A percentile compares a stretch with the other conserved stretches of the same genome.
Conservation (phyloP, 1,284 basidiomycete species). For the Marasmius fiardii region DNA sequence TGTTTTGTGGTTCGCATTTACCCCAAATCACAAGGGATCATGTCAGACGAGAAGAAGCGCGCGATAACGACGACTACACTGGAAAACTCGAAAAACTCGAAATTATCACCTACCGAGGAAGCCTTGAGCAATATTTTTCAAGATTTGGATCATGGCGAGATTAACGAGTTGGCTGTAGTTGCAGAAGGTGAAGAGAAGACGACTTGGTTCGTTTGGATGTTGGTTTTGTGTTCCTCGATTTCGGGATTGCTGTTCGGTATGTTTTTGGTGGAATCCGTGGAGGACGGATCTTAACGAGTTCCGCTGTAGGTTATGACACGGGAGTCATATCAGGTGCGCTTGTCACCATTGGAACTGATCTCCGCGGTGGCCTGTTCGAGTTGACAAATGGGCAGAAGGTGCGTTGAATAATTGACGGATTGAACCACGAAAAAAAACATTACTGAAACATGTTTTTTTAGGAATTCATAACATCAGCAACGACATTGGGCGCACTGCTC, state of each 20-base stretch:
- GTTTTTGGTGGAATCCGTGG: too few species aligned
- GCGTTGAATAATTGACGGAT: too few species aligned
- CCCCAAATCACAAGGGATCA: background rate
- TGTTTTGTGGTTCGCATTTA: background rate
- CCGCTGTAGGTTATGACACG: constrained; percentile 66
- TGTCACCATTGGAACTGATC: constrained; percentile 68
- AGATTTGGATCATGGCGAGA: constrained; percentile 44
- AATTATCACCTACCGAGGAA: constrained; percentile 4
- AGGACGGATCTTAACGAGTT: background rate
- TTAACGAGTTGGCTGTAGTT: constrained; percentile 57
- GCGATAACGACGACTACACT: background rate
- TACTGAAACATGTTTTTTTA: constrained; percentile 21
- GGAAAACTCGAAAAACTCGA: background rate
- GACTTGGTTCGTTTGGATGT: constrained; percentile 69
- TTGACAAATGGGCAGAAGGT: constrained; percentile 70
- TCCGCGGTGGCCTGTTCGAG: constrained; percentile 44
- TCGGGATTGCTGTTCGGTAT: constrained; percentile 77
- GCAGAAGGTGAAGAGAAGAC: constrained; percentile 70
- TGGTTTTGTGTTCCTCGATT: constrained; percentile 64
- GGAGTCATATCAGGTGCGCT: constrained; percentile 78
- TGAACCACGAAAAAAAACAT: too few species aligned
- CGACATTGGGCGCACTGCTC: constrained; percentile 75
- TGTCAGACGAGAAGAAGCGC: background rate
- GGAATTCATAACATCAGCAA: constrained; percentile 81
- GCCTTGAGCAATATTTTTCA: constrained; percentile 18